Conservation (phyloP, 2,329 filamentous ascomycete genomes). For the Emmonsiellopsis sp. region DNA sequence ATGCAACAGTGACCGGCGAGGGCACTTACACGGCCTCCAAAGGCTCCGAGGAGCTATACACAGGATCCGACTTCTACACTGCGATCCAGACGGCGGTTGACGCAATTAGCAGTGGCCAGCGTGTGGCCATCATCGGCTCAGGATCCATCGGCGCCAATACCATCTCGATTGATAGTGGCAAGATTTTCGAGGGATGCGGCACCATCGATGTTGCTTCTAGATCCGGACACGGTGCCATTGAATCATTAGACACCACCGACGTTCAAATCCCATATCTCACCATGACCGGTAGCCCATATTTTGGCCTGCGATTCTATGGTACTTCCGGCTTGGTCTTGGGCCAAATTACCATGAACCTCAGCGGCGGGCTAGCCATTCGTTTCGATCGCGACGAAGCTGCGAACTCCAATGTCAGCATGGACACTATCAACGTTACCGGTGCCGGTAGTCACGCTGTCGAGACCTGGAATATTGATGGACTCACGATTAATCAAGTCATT, state of each 20-base stretch:
- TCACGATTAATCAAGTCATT: conserved; percentile 44
- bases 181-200: conserved; percentile 51
- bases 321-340: conserved; percentile 41
- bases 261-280: conserved; percentile 48
- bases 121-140: conserved; percentile 38
- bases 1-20: conserved; percentile 41
- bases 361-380: conserved; percentile 46
- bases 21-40: conserved; percentile 38
- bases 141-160: conserved; percentile 13
- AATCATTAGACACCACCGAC: conserved; percentile 38
- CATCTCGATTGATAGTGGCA: conserved; percentile 37
- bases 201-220: conserved; percentile 41
- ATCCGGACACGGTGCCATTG: conserved; percentile 44
- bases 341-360: conserved; percentile 46
- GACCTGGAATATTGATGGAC: conserved; percentile 50
- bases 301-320: conserved; percentile 48
- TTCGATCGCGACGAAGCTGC: conserved; percentile 47
- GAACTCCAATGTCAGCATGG: conserved; percentile 47
- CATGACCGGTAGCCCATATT: conserved; percentile 51
- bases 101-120: conserved; percentile 38
- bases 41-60: conserved; percentile 40
- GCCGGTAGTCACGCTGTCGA: conserved; percentile 49
- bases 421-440: conserved; percentile 41
- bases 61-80: conserved; percentile 44
- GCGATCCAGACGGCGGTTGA: conserved; percentile 36